Evolutionary conservation across 2,329 filamentous ascomycete genomes (phyloP), one percentile per base, ranked within the genome.

Genomic region (Calonectria pauciramosa): DNA sequence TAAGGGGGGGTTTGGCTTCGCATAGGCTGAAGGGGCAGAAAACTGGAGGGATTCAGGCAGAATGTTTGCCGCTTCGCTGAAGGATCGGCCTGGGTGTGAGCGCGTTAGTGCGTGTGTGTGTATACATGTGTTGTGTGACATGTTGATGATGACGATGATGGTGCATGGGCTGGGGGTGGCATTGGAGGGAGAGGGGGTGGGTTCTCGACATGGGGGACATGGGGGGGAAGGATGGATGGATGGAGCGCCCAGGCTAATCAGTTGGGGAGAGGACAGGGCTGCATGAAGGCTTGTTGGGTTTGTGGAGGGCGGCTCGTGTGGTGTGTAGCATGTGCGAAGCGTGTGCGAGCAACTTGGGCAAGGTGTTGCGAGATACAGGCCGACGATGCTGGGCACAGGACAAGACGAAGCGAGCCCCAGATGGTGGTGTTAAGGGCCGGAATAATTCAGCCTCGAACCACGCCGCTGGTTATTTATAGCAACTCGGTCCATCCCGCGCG

Each of bases 71-170:
- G 56, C 47, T 70, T 64, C 56, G 68, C 64, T 54, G 41, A 65
- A 68, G 72, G 34, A 65, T 75, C 64, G 64, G 56, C 28, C 75
- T 36, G 66, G 41, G 51, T 44, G 71, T 47, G 44, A n/a, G 44
- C 44, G 10, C 23, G 44, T 47, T 47, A 47, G 44, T 47, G 44
- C 44, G 20, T 9, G n/a, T 23, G 44, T 13, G 44, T 13, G 44
- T 47, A 9, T 47, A 47, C 44, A 47, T 23, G 56, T 34, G 30
- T 32, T 23, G 47, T 49, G 64, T 51, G 64, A 36, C 32, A 67
- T 38, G 47, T 51, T 51, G 64, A 67, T 67, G 41, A 36, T 67
- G 63, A 47, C 41, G 26, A 34, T 32, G 63, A n/a, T n/a, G 64
- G 32, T 34, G 64, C n/a, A 36, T 49, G 47, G 30, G 30, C 10